Conservation (phyloP, 352 stramenopile genomes). For the Pythium aristosporum region DNA sequence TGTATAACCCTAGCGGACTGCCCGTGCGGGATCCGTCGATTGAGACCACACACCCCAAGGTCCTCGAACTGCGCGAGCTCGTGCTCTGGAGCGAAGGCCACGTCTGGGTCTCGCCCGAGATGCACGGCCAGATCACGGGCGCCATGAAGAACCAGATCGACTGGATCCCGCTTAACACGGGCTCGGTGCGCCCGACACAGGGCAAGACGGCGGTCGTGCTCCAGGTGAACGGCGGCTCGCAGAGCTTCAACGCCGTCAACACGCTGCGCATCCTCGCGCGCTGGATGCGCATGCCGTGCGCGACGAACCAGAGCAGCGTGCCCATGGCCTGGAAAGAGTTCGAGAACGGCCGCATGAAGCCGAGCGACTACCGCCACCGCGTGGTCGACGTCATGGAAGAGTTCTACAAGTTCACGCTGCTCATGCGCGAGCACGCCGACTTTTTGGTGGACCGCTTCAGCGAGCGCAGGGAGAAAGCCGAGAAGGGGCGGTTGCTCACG, state of each 20-base stretch:
- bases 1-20: slow-evolving; percentile 39
- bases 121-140: slow-evolving; percentile 62
- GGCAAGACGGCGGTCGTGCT: slow-evolving; percentile 49
- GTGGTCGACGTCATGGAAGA: slow-evolving; percentile 72
- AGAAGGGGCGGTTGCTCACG: slow-evolving; percentile 33
- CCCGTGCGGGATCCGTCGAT: slow-evolving; percentile 55
- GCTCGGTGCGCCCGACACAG: slow-evolving; percentile 58
- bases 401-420: slow-evolving; percentile 65
- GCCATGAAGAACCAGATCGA: slow-evolving; percentile 80
- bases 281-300: slow-evolving; percentile 75
- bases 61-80: slow-evolving; percentile 54
- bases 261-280: slow-evolving; percentile 43
- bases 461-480: slow-evolving; percentile 35
- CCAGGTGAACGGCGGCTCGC: slow-evolving; percentile 47
- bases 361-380: slow-evolving; percentile 45
- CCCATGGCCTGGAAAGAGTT: slow-evolving; percentile 72
- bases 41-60: slow-evolving; percentile 51
- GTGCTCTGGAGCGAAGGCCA: slow-evolving; percentile 67
- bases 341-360: slow-evolving; percentile 61
- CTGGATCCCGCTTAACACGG: slow-evolving; percentile 62
- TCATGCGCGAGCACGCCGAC: slow-evolving; percentile 39
- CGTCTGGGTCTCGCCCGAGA: slow-evolving; percentile 62
- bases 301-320: slow-evolving; percentile 58
- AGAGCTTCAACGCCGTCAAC: slow-evolving; percentile 76
- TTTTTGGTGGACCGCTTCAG: slow-evolving; percentile 37